Conservation (phyloP, 345 rosid genomes). For the Eutrema yunnanense region DNA sequence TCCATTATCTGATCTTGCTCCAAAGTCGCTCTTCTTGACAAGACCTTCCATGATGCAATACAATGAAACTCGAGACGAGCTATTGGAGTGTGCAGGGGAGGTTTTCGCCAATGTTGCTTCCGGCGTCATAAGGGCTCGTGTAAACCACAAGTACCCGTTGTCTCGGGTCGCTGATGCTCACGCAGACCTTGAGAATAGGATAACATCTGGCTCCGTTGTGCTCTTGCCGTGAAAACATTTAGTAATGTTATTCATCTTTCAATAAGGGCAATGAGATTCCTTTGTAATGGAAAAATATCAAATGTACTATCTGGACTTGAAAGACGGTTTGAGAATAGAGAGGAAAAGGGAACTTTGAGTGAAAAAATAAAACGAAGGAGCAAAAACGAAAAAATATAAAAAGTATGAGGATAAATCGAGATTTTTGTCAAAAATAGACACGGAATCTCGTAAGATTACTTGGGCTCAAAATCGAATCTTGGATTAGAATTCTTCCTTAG, state of each 20-base stretch:
- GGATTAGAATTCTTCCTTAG: neutral
- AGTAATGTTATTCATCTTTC: neutral
- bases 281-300: neutral
- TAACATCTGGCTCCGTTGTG: conserved; percentile 71
- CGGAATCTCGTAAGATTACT: conserved; percentile 10
- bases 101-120: conserved; percentile 59
- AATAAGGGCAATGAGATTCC: conserved; percentile 4
- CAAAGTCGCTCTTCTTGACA: conserved; percentile 74
- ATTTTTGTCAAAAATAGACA: neutral
- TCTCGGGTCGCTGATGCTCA: conserved; percentile 72
- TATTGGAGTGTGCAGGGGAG: conserved; percentile 68
- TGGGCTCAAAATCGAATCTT: conserved; percentile 8
- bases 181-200: conserved; percentile 64
- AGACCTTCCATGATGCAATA: conserved; percentile 77
- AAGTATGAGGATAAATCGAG: neutral
- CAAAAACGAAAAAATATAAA: neutral
- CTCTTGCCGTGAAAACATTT: conserved; percentile 47
- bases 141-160: conserved; percentile 70
- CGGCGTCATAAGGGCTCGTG: conserved; percentile 52
- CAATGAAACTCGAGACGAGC: conserved; percentile 61
- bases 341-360: neutral
- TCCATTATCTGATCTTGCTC: conserved; percentile 63
- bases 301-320: neutral
- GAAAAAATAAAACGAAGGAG: neutral
- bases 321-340: neutral